Conservation (phyloP, 164 flowering plant genomes). For the Amborella trichopoda region DNA sequence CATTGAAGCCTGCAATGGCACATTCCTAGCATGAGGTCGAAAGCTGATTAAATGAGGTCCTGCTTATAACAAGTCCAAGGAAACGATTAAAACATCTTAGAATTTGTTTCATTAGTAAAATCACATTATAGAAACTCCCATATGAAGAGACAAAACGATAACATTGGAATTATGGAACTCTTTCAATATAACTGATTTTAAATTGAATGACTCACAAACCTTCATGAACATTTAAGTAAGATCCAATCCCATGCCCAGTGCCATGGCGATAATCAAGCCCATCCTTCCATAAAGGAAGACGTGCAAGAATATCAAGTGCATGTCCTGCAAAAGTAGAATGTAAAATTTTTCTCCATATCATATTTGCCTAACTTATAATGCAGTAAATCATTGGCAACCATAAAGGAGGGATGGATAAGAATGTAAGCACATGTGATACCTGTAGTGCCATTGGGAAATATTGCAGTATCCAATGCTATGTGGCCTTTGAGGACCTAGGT, state of each 20-base stretch:
- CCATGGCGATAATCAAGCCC: slow-evolving; percentile 99
- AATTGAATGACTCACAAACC: slow-evolving; percentile 23
- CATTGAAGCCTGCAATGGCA: slow-evolving; percentile 86
- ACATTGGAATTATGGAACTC: neutral
- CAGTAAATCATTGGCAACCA: neutral
- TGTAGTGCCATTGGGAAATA: slow-evolving; percentile 88
- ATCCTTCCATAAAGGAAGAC: slow-evolving; percentile 79
- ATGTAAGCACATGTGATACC: slow-evolving; percentile 37
- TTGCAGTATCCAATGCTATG: slow-evolving; percentile 72
- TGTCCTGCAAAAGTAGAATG: slow-evolving; percentile 55
- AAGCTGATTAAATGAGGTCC: slow-evolving; percentile 92
- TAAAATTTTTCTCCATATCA: too few relatives aligned
- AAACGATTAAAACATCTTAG: neutral
- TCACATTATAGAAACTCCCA: neutral
- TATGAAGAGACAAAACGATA: neutral
- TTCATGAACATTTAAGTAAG: slow-evolving; percentile 93
- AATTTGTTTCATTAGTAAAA: too few relatives aligned
- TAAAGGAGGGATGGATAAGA: neutral
- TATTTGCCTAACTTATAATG: neutral
- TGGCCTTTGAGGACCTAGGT: slow-evolving; percentile 95
- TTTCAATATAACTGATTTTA: too few relatives aligned
- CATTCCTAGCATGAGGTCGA: slow-evolving; percentile 68
- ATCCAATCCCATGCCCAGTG: slow-evolving; percentile 96
- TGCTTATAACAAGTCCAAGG: slow-evolving; percentile 15
- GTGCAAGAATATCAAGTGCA: slow-evolving; percentile 78